Evolutionary conservation across 179 eudicot genomes (phyloP), one percentile per base, ranked within the genome.

Genomic region (Dionaea muscipula): DNA sequence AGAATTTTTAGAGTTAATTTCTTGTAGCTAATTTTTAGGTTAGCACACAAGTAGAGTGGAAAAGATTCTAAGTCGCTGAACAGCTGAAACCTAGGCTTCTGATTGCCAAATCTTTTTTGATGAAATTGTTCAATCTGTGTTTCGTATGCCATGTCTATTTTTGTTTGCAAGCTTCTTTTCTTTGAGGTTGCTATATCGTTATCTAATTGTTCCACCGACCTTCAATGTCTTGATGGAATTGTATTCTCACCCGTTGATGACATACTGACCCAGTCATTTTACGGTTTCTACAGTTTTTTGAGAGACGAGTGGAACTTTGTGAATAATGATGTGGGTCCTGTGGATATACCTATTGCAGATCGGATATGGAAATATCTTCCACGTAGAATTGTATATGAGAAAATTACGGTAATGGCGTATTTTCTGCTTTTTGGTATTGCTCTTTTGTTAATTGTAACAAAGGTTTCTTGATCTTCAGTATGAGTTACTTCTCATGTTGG

Each of bases 221-320:
- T n/a, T n/a, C n/a, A n/a, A n/a, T 47, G 51, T 49, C 18, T 25
- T 49, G 28, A 23, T 49, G 16, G 2, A 1, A 11, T 10, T 24
- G 53, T 16, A 49, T 49, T 24, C n/a, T 49, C 7, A 12, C 19
- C 51, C 18, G 7, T 49, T 24, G 17, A 24, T 43, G 10, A 31
- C 28, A 49, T 49, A 24, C 33, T 33, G 25, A 49, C 12, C 19
- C 26, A 24, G 53, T 49, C 53, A 49, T 49, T 27, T 24, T 8
- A 13, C 50, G 23, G 59, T 60, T 24, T 61, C n/a, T 65, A 56
- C 81, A 90, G 97, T 49, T 84, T 86, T 62, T 72, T 90, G 56
- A 73, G 17, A 53, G 77, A 79, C 61, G 98, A 87, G 72, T 82
- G 94, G 96, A 62, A 70, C 40, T 71, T 57, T 72, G 57, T 91